Percentiles rank a stretch among this genome's conserved stretches.
Conservation (phyloP, 805 yeast genomes). For the Saccharomyces eubayanus region DNA sequence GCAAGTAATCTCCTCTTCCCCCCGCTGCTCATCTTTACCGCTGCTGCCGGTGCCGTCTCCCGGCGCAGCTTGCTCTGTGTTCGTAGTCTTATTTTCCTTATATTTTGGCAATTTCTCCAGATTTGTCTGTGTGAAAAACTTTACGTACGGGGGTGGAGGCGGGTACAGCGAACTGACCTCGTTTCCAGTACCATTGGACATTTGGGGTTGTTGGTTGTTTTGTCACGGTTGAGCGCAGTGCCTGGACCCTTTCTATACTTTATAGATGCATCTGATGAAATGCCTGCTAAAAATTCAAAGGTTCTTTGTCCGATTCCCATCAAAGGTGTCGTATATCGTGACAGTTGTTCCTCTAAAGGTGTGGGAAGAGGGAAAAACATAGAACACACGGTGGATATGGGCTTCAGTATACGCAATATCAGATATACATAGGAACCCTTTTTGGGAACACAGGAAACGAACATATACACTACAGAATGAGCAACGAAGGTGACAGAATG, state of each 20-base stretch:
- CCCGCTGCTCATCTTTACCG: constrained; percentile 31
- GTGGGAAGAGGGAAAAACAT: neutral
- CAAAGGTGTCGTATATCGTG: neutral
- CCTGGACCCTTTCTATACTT: neutral
- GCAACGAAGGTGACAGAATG: constrained; percentile 21
- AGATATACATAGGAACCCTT: neutral
- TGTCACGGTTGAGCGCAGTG: neutral
- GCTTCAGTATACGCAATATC: neutral
- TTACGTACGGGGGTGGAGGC: constrained; percentile 82
- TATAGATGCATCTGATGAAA: neutral
- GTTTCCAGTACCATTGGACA: constrained; percentile 15
- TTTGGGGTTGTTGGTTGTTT: neutral
- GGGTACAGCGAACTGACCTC: constrained; percentile 72
- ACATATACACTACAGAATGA: neutral
- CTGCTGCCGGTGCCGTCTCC: constrained; percentile 25
- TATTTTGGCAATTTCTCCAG: constrained; percentile 35
- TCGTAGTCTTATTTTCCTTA: constrained; percentile 14
- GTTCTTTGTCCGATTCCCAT: neutral
- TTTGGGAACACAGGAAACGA: neutral
- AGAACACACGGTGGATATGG: neutral
- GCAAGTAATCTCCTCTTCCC: constrained; percentile 32
- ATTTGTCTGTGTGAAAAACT: constrained; percentile 66
- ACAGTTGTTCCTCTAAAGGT: neutral
- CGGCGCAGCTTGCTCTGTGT: neutral
- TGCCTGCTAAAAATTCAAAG: neutral